phyloP scores from a whole-genome alignment of 2,329 filamentous ascomycete species.

The Chaetomiaceae sp. region DNA sequence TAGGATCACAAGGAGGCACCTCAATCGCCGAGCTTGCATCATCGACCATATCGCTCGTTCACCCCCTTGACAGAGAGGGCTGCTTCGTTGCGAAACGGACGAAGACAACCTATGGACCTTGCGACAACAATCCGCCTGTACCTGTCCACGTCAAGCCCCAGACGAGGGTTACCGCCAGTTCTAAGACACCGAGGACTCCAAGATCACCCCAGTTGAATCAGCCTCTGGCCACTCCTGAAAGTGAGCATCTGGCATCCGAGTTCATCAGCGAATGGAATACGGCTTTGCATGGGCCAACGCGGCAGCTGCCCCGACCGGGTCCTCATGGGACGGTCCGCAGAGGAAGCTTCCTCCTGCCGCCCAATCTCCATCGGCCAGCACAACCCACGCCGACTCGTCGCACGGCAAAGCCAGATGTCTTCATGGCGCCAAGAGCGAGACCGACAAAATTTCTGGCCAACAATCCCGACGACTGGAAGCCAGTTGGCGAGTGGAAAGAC shows the following conservation, averaged over 20 bases:
- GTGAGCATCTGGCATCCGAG: slow-evolving; percentile 8
- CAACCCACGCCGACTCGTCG: slow-evolving; percentile 12
- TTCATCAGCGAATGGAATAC: slow-evolving; percentile 20
- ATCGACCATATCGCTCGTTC: slow-evolving; percentile 30
- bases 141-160: neutral
- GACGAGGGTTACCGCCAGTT: neutral
- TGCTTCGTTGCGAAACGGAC: slow-evolving; percentile 39
- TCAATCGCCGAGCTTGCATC: slow-evolving; percentile 26
- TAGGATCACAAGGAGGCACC: slow-evolving; percentile 30
- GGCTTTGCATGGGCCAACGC: slow-evolving; percentile 10
- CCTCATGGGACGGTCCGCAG: neutral
- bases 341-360: slow-evolving; percentile 1
- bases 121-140: slow-evolving; percentile 4
- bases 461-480: slow-evolving; percentile 40
- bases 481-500: slow-evolving; percentile 38
- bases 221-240: neutral
- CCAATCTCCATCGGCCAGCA: slow-evolving; percentile 12
- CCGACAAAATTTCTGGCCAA: slow-evolving; percentile 26
- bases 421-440: slow-evolving; percentile 13
- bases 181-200: neutral
- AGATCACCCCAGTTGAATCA: neutral
- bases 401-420: slow-evolving; percentile 3
- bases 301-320: neutral
- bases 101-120: slow-evolving; percentile 33
- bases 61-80: slow-evolving; percentile 33